A percentile compares a stretch with the other conserved stretches of the same genome.
These are phyloP conservation scores for Hirschfeldia incana DNA, from an alignment of 345 rosid species.

Conservation along the genomic window DNA sequence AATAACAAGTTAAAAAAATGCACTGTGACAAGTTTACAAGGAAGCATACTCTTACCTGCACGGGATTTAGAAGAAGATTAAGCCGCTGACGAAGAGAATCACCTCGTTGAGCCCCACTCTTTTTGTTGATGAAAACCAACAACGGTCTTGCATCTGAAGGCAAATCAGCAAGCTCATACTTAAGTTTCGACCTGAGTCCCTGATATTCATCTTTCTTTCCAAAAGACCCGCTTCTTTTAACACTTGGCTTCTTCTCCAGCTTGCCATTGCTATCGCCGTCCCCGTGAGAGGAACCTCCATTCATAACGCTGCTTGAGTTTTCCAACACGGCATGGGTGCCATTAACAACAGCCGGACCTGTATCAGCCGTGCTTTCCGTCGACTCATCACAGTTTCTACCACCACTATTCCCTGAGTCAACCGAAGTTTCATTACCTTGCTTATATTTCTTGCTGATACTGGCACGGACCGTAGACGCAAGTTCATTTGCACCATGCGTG, in stretches of 20 bases:
- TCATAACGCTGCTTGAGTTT: not conserved
- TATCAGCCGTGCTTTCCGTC: not conserved
- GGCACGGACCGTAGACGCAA: not conserved
- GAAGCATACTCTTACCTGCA: conserved; percentile 56
- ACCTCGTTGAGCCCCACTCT: conserved; percentile 54
- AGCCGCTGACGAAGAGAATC: conserved; percentile 69
- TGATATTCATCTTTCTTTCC: not conserved
- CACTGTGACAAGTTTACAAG: not conserved
- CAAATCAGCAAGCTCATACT: conserved; percentile 73
- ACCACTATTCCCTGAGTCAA: not conserved
- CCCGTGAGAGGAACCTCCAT: not conserved
- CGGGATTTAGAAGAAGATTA: conserved; percentile 83
- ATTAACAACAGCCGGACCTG: not conserved
- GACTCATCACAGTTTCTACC: not conserved
- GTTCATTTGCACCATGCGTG: conserved; percentile 80
- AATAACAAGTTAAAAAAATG: not conserved
- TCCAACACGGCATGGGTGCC: not conserved
- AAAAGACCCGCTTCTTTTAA: not conserved
- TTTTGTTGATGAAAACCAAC: conserved; percentile 84
- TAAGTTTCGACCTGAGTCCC: conserved; percentile 38
- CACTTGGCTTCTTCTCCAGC: not conserved
- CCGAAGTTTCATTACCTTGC: not conserved
- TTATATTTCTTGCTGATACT: not conserved
- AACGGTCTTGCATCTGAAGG: conserved; percentile 86
- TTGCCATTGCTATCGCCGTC: not conserved